A percentile compares a stretch with the other conserved stretches of the same genome.
Evolutionary conservation across 2,329 filamentous ascomycete species (phyloP).

Genomic region (Cladobotryum protrusum): DNA sequence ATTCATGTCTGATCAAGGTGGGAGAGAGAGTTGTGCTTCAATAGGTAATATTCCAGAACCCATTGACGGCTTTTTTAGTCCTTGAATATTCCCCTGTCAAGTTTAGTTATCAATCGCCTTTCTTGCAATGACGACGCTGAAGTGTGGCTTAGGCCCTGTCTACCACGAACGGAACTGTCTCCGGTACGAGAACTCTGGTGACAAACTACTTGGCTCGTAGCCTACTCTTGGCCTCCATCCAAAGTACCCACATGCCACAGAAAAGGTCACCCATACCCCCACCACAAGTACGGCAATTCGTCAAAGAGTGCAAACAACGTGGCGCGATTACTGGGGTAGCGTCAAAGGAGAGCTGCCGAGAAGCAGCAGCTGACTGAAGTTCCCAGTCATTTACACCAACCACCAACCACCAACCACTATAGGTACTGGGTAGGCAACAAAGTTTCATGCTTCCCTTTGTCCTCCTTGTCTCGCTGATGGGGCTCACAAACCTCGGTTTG

Average conservation of each 20-base stretch:
- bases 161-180: neutral
- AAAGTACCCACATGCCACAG: neutral
- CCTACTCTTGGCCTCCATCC: neutral
- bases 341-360: conserved; percentile 7
- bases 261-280: conserved; percentile 1
- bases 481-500: neutral
- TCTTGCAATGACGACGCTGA: no score
- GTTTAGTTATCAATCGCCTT: no score
- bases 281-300: neutral
- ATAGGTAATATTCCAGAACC: no score
- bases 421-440: neutral
- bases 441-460: neutral
- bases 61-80: no score
- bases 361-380: conserved; percentile 1
- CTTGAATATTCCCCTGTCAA: no score
- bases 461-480: neutral
- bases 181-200: neutral
- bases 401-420: neutral
- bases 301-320: neutral
- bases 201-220: neutral
- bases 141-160: no score
- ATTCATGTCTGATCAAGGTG: no score
- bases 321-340: neutral
- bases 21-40: no score
- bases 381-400: conserved; percentile 4